Evolutionary conservation across 495 filamentous ascomycete species (phyloP).

Genomic region (Neohortaea acidophila): DNA sequence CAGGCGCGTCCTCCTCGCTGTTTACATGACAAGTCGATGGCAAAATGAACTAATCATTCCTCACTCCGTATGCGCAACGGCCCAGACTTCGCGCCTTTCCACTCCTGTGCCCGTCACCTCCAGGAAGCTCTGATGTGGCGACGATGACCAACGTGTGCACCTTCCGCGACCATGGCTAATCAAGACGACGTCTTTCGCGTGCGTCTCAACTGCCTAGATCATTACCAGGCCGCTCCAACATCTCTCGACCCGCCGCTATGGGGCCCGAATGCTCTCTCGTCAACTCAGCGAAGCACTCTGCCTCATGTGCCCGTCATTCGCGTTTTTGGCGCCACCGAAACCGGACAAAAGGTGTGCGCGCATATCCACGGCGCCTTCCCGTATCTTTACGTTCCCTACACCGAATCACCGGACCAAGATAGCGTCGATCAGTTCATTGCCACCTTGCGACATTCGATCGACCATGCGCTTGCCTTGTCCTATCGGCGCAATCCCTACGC

Average conservation of each 20-base stretch:
- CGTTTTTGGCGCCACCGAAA: conserved; percentile 85
- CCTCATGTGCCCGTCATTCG: conserved; percentile 76
- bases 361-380: conserved; percentile 94
- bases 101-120: too few species aligned
- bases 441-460: conserved; percentile 62
- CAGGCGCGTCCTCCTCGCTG: too few species aligned
- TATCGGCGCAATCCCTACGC: conserved; percentile 59
- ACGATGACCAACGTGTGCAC: conserved; percentile 6
- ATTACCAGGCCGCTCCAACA: conserved; percentile 68
- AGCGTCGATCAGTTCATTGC: conserved; percentile 56
- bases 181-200: conserved; percentile 44
- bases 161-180: conserved; percentile 9
- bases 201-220: conserved; percentile 86
- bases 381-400: conserved; percentile 83
- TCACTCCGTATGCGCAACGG: too few species aligned
- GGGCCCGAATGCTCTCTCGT: conserved; percentile 30
- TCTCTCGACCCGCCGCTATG: conserved; percentile 69
- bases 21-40: too few species aligned
- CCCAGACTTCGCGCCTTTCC: too few species aligned
- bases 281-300: conserved; percentile 37
- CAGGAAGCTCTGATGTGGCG: too few species aligned
- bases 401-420: conserved; percentile 47
- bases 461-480: conserved; percentile 67
- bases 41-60: too few species aligned
- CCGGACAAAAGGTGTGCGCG: conserved; percentile 89